phyloP scores from a whole-genome alignment of 768 basidiomycete species.

The Pholiota molesta region DNA sequence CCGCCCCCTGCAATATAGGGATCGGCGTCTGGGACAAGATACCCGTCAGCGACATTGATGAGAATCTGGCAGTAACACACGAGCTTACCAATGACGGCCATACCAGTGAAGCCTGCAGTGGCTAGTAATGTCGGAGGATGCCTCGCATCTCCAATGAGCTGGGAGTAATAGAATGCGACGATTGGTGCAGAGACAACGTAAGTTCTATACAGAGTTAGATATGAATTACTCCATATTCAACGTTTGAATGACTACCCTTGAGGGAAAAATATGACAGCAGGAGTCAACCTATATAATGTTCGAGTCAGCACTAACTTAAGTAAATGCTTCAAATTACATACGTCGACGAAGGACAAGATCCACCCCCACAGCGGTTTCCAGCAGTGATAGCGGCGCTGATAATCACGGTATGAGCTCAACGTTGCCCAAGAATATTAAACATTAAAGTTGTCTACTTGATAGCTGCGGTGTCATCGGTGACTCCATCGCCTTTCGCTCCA shows the following conservation, averaged over 20 bases:
- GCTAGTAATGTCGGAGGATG: slow-evolving; percentile 71
- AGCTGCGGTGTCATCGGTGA: slow-evolving; percentile 74
- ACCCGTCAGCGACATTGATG: not conserved
- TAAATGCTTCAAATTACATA: slow-evolving; percentile 29
- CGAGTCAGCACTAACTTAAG: not conserved
- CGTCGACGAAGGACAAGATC: slow-evolving; percentile 63
- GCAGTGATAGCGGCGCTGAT: slow-evolving; percentile 64
- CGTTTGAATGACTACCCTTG: slow-evolving; percentile 48
- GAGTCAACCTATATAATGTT: slow-evolving; percentile 50
- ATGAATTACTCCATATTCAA: not conserved
- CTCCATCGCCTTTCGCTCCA: slow-evolving; percentile 56
- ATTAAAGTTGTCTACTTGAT: slow-evolving; percentile 54
- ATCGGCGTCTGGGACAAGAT: slow-evolving; percentile 57
- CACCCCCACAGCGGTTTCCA: slow-evolving; percentile 64
- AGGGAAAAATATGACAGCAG: slow-evolving; percentile 79
- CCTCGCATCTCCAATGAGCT: slow-evolving; percentile 76
- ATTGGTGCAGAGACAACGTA: slow-evolving; percentile 73
- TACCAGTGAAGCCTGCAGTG: slow-evolving; percentile 58
- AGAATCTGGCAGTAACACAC: not conserved
- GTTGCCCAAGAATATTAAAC: not conserved
- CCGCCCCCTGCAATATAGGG: slow-evolving; percentile 70
- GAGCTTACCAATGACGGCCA: slow-evolving; percentile 72
- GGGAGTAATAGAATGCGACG: slow-evolving; percentile 75
- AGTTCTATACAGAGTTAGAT: slow-evolving; percentile 39
- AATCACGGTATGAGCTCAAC: not conserved